A percentile compares a stretch with the other conserved stretches of the same genome.
These are phyloP conservation scores for Zymoseptoria brevis DNA, from an alignment of 2,329 filamentous ascomycete species.

Conservation along the genomic window DNA sequence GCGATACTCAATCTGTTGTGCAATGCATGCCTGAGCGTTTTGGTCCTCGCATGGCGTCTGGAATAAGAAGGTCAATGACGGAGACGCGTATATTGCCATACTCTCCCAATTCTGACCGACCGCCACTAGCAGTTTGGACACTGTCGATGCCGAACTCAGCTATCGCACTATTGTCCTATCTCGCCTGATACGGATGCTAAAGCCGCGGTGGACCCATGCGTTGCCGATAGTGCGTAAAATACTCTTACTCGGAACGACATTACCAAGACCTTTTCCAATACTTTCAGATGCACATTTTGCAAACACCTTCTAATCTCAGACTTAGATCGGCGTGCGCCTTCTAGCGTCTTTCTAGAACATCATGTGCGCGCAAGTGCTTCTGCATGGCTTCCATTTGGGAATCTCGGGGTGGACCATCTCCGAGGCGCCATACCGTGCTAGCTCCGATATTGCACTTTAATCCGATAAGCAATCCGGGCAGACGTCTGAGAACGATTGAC, in stretches of 20 bases:
- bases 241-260: not conserved
- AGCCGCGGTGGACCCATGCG: not conserved
- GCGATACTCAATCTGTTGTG: not conserved
- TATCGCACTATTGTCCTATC: not conserved
- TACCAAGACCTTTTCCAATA: not conserved
- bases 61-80: not conserved
- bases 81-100: not conserved
- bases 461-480: not conserved
- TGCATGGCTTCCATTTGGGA: not conserved
- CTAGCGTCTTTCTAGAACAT: not conserved
- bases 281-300: not conserved
- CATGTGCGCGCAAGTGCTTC: not conserved
- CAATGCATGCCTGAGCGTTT: not conserved
- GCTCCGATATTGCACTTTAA: not conserved
- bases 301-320: not conserved
- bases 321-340: not conserved
- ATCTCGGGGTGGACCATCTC: not conserved
- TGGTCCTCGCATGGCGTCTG: not conserved
- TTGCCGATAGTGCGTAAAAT: not conserved
- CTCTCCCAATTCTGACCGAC: not conserved
- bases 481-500: not conserved
- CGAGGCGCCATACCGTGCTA: not conserved
- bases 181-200: not conserved
- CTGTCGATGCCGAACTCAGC: not conserved
- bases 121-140: not conserved